A percentile compares a stretch with the other conserved stretches of the same genome.
Evolutionary conservation across 2,329 filamentous ascomycete genomes (phyloP).

Genomic region (Fusarium kyushuense): DNA sequence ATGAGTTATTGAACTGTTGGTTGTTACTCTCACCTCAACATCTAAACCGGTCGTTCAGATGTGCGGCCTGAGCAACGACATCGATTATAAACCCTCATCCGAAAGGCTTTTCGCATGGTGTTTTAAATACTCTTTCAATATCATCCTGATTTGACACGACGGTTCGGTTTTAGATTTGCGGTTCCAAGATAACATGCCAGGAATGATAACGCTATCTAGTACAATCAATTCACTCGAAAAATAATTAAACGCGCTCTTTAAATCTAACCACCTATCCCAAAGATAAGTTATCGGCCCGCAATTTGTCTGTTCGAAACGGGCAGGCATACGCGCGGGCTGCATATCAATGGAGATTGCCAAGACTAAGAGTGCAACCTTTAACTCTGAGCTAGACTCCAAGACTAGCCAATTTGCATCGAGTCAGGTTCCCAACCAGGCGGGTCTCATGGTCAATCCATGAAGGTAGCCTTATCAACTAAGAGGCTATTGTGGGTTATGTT

Average conservation of each 20-base stretch:
- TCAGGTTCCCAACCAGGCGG: background rate
- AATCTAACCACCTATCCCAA: background rate
- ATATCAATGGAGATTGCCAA: background rate
- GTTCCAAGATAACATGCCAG: background rate
- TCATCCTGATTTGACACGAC: background rate
- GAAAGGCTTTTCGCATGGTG: background rate
- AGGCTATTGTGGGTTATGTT: background rate
- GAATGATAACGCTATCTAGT: background rate
- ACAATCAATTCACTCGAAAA: background rate
- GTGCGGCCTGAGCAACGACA: background rate
- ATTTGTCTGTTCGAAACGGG: background rate
- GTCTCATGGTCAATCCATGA: background rate
- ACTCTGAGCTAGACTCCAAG: background rate
- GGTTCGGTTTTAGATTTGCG: background rate
- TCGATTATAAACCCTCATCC: background rate
- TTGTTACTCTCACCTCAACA: background rate
- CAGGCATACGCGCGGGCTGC: background rate
- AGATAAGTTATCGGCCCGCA: background rate
- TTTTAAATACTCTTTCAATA: background rate
- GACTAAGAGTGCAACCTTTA: background rate
- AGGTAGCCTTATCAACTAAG: background rate
- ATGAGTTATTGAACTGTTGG: background rate
- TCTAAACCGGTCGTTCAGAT: accelerated
- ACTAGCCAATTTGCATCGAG: background rate
- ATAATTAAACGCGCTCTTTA: background rate